Evolutionary conservation across 495 filamentous ascomycete genomes (phyloP).

Genomic region (Hypoxylon rickii): DNA sequence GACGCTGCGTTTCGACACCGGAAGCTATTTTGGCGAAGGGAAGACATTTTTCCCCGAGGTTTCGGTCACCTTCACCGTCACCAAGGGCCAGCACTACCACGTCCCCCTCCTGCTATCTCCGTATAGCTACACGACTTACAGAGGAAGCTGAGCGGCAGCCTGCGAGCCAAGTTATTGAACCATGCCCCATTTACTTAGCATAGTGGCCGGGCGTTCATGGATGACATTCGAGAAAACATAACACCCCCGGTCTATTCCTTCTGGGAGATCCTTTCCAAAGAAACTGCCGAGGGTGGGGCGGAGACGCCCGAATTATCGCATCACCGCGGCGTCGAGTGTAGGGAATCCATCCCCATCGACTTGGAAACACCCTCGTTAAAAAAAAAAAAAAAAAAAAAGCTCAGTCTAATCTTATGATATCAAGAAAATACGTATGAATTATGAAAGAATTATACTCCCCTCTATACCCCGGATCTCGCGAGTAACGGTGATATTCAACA

Average conservation of each 20-base stretch:
- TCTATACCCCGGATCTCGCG: no score
- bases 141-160: conserved; percentile 62
- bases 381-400: no score
- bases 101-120: conserved; percentile 88
- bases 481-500: no score
- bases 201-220: neutral
- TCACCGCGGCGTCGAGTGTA: no score
- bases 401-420: no score
- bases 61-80: conserved; percentile 80
- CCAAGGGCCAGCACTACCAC: conserved; percentile 81
- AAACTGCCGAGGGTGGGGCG: neutral
- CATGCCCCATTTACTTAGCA: no score
- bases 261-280: neutral
- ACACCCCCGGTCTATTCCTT: neutral
- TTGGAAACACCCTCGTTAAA: conserved; percentile 20
- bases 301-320: neutral
- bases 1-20: conserved; percentile 79
- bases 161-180: neutral
- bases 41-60: conserved; percentile 91
- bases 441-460: no score
- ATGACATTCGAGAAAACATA: neutral
- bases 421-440: no score
- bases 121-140: conserved; percentile 92
- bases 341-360: no score
- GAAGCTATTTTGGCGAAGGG: conserved; percentile 71